Base-by-base conservation (phyloP, 768 basidiomycete genomes). In the Kwoniella botswanensis region DNA sequence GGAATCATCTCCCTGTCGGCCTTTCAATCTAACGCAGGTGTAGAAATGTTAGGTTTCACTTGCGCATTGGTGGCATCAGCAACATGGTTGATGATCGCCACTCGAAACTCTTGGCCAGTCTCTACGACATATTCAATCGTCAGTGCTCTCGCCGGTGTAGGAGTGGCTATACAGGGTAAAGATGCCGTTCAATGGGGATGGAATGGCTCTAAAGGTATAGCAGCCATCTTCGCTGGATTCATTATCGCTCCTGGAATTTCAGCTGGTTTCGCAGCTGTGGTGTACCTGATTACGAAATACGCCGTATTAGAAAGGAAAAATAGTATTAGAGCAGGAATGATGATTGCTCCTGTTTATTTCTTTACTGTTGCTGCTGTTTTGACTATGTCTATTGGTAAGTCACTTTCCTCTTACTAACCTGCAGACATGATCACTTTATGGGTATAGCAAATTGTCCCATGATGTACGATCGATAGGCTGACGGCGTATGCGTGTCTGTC, bases 101-200 rank as follows among this genome's bases (percentile, higher is more conserved):
- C 84, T 7, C 62, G 65, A 15, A 63, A 72, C 26, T 71, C 76
- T 10, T 82, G 79, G 80, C 84, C 85, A 26, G 84, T 86, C 41
- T 85, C 84, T 13, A 85, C 85, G 15, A 85, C 84, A 26, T 83
- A 85, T 75, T 85, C 83, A 5, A 83, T 84, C 68, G 79, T 85
- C 56, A 80, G 82, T 29, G 83, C 84, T 15, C 64, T 86, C 11
- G 80, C 81, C 3, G 85, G 85, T 67, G 82, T 83, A 22, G 85
- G 85, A 53, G 74, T 82, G 17, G 84, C 84, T 0, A 66, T 75
- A 17, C 78, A 74, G 3, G 84, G 85, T 13, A 63, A 67, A 11
- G 75, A 80, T 17, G 70, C 79, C 1, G 83, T 84, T 42, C 42
- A 79, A n/a, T 86, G 85, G 85, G 85, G 85, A 12, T 85, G 85